Percentiles rank a stretch among this genome's conserved stretches.
Evolutionary conservation across 2,329 filamentous ascomycete genomes (phyloP).

Genomic region (Neonectria hederae): DNA sequence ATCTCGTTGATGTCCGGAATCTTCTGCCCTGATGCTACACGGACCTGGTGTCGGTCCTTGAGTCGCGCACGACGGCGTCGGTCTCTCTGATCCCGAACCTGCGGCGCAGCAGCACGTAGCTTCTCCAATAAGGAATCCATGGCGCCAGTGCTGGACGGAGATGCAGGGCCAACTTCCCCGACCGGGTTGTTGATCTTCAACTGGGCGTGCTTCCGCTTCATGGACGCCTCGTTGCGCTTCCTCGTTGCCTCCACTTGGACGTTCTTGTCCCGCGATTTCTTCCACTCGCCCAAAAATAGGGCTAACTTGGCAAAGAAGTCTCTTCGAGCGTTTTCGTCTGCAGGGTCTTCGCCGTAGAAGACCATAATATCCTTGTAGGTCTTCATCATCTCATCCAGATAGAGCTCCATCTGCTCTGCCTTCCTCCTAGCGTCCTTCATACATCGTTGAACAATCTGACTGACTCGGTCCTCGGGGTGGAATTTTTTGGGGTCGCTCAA

Average conservation of each 20-base stretch:
- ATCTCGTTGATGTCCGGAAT: constrained; percentile 76
- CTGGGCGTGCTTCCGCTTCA: constrained; percentile 88
- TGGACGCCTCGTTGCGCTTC: constrained; percentile 86
- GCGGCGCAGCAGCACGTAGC: constrained; percentile 89
- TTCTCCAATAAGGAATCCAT: constrained; percentile 98
- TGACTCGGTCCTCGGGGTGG: constrained; percentile 95
- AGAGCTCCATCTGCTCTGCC: constrained; percentile 93
- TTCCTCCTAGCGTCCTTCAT: constrained; percentile 98
- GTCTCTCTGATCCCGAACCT: constrained; percentile 88
- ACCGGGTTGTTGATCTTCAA: constrained; percentile 67
- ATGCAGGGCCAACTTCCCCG: constrained; percentile 62
- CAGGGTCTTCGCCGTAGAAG: constrained; percentile 94
- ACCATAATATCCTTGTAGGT: constrained; percentile 95
- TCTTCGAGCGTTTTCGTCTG: constrained; percentile 89
- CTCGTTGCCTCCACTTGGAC: constrained; percentile 80
- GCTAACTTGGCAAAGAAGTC: constrained; percentile 97
- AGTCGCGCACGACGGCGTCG: constrained; percentile 85
- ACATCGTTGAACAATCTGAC: constrained; percentile 86
- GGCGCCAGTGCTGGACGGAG: constrained; percentile 81
- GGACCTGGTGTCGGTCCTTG: constrained; percentile 90
- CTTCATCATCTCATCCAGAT: constrained; percentile 90
- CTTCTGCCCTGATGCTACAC: constrained; percentile 87
- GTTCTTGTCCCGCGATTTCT: constrained; percentile 96
- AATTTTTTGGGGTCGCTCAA: constrained; percentile 97
- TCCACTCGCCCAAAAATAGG: constrained; percentile 91